A percentile compares a stretch with the other conserved stretches of the same genome.
phyloP scores from a whole-genome alignment of 1,284 basidiomycete species.

The Coriolopsis trogii region DNA sequence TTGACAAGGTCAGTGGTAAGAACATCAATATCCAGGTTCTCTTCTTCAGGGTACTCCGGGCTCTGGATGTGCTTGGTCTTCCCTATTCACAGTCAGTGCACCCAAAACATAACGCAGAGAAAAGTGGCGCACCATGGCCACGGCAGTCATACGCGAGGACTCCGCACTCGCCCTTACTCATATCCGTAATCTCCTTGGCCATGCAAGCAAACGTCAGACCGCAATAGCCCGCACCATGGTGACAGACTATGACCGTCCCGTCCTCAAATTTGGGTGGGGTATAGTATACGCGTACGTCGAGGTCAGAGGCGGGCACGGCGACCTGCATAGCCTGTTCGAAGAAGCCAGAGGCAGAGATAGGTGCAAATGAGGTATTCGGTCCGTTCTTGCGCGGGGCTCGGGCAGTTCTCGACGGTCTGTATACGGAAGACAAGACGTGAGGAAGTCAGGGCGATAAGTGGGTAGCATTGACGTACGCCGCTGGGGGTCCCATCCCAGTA shows the following conservation, averaged over 20 bases:
- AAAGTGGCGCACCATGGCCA: conserved; percentile 68
- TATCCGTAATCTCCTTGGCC: conserved; percentile 72
- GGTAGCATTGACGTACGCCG: conserved; percentile 52
- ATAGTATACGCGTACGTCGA: conserved; percentile 80
- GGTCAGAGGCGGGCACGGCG: conserved; percentile 56
- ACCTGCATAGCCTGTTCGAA: conserved; percentile 82
- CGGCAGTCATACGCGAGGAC: conserved; percentile 85
- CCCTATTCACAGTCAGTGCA: conserved; percentile 21
- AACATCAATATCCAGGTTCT: conserved; percentile 75
- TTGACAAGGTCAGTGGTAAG: conserved; percentile 75
- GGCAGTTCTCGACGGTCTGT: conserved; percentile 21
- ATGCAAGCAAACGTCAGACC: conserved; percentile 89
- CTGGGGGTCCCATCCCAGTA: conserved; percentile 58
- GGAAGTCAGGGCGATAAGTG: background rate
- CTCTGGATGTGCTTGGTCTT: conserved; percentile 27
- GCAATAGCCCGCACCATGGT: conserved; percentile 94
- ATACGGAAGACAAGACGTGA: no score
- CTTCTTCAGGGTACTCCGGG: conserved; percentile 44
- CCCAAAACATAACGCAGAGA: no score
- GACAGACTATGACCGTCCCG: conserved; percentile 80
- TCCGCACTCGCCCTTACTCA: conserved; percentile 77
- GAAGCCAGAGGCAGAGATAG: conserved; percentile 75
- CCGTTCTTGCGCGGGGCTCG: conserved; percentile 30
- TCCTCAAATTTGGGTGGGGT: conserved; percentile 55
- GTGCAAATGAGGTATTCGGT: conserved; percentile 64